Conservation (phyloP, 306 rosid genomes). For the Prunus davidiana region DNA sequence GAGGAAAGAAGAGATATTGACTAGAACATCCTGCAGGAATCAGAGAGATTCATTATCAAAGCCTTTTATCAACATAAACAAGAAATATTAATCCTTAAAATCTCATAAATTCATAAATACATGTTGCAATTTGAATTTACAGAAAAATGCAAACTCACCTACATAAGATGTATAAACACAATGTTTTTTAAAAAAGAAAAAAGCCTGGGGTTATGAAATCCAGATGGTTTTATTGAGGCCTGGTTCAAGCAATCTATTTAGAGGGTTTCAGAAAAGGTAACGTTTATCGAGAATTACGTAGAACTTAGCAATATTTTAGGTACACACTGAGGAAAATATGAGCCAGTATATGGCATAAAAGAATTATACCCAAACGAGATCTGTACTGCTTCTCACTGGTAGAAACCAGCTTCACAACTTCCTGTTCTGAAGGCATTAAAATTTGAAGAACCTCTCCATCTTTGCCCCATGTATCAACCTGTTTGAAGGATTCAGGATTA, state of each 20-base stretch:
- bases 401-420: constrained; percentile 60
- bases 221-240: background rate
- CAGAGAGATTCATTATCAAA: background rate
- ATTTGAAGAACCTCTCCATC: constrained; percentile 83
- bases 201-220: background rate
- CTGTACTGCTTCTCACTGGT: constrained; percentile 52
- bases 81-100: background rate
- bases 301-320: background rate
- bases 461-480: constrained; percentile 76
- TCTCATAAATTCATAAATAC: background rate
- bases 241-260: background rate
- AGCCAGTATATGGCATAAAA: background rate
- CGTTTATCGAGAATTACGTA: too few species aligned
- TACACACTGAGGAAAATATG: background rate
- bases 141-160: background rate
- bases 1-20: background rate
- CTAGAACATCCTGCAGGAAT: background rate
- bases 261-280: background rate
- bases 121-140: background rate
- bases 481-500: constrained; percentile 19
- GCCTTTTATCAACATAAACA: background rate
- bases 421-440: constrained; percentile 59
- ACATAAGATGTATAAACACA: background rate
- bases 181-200: too few species aligned
- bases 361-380: constrained; percentile 47